A percentile compares a stretch with the other conserved stretches of the same genome.
phyloP scores from a whole-genome alignment of 108 stramenopile genomes.

The Epipyxis sp. region DNA sequence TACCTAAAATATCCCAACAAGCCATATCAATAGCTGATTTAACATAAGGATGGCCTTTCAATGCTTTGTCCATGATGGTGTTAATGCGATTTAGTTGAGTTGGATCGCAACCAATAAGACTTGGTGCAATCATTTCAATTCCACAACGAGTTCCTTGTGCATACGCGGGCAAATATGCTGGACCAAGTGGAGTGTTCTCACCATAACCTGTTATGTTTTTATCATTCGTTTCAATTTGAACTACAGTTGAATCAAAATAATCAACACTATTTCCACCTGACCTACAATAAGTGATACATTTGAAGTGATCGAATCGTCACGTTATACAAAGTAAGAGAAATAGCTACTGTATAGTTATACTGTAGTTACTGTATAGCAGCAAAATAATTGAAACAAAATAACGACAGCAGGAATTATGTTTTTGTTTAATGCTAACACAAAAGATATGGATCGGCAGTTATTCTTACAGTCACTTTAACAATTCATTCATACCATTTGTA shows the following conservation, averaged over 20 bases:
- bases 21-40: conserved; percentile 36
- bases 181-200: conserved; percentile 32
- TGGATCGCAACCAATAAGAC: conserved; percentile 27
- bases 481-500: too few species aligned
- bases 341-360: too few species aligned
- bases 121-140: conserved; percentile 29
- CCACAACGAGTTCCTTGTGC: conserved; percentile 29
- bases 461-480: too few species aligned
- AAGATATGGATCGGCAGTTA: too few species aligned
- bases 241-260: conserved; percentile 28
- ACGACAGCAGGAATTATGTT: too few species aligned
- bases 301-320: too few species aligned
- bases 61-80: conserved; percentile 29
- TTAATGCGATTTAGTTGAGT: conserved; percentile 25
- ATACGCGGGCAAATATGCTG: conserved; percentile 34
- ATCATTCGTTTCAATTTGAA: conserved; percentile 23
- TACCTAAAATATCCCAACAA: conserved; percentile 39
- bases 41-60: conserved; percentile 33
- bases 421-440: too few species aligned
- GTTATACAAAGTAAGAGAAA: too few species aligned
- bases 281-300: conserved; percentile 37
- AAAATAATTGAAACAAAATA: too few species aligned
- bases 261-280: conserved; percentile 21
- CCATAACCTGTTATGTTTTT: conserved; percentile 29
- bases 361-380: too few species aligned